Evolutionary conservation across 305 asterid species (phyloP).

Genomic region (Withania somnifera): DNA sequence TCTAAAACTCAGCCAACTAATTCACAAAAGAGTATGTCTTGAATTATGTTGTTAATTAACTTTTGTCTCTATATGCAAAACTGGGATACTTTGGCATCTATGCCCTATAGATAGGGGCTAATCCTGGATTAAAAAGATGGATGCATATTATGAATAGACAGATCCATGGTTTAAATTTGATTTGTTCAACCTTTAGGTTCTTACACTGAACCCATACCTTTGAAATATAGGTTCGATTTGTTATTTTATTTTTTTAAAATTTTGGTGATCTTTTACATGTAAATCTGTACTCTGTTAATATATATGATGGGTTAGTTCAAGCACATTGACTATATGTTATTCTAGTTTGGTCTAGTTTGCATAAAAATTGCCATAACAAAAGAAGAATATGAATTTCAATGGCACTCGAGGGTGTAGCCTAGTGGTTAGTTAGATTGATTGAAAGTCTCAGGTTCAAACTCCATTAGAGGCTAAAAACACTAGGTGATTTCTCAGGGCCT

Average conservation of each 20-base stretch:
- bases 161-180: neutral
- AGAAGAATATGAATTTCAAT: neutral
- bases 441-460: neutral
- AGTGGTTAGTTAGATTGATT: neutral
- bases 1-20: neutral
- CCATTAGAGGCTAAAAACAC: neutral
- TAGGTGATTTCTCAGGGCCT: neutral
- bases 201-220: neutral
- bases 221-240: neutral
- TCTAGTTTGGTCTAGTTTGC: neutral
- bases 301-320: no score
- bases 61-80: neutral
- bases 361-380: neutral
- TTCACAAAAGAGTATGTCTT: neutral
- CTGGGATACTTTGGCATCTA: neutral
- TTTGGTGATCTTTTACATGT: neutral
- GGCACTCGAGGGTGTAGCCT: neutral
- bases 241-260: neutral
- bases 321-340: neutral
- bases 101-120: neutral
- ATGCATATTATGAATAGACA: neutral
- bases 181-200: neutral
- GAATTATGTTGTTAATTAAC: neutral
- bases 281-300: neutral
- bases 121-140: neutral